Base-by-base conservation (phyloP, 1,284 basidiomycete species). In the Rhodotorula mucilaginosa region DNA sequence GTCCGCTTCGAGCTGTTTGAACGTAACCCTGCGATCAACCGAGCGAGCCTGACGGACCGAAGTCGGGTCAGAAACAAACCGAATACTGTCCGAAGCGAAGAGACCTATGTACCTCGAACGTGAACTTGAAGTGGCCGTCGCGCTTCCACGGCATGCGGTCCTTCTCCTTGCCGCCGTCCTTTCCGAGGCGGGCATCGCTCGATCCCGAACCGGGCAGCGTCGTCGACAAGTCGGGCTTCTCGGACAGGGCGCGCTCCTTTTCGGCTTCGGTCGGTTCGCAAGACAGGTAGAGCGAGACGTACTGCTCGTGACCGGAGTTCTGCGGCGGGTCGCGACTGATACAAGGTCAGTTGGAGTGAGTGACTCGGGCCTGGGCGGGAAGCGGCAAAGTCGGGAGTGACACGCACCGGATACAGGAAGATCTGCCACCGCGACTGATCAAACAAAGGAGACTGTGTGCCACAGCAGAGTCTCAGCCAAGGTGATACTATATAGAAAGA, bases 1-100 rank as follows among this genome's bases (percentile, higher is more conserved):
- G 70, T 80, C 78, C 12, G 81, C 81, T 72, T 82, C 82, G 76
- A 80, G 80, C n/a, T 70, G 69, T 64, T 80, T 79, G 70, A 78
- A 77, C 3, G 73, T 71, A 3, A 72, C 58, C 16, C 77, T 61
- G 29, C 77, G 71, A 46, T 77, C 75, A 21, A 73, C 31, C 39
- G 69, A 67, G 26, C 72, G 68, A 29, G 70, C 72, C 74, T 76
- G 62, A 3, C 21, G 3, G 3, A 19, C 1, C 2, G n/a, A 23
- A 31, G 5, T 26, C 15, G 5, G 15, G 46, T 46, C 49, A 61
- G 49, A 2, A 26, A 29, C 23, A 2, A 7, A 31, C 7, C 34
- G 39, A 5, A 19, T 34, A 46, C 2, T 13, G 7, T 7, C 7
- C 6, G 12, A 15, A 3, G 29, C 12, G 26, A 29, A 26, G 54